Conservation (phyloP, 371 early-diverging fungal genomes). For the Mucor sp. region DNA sequence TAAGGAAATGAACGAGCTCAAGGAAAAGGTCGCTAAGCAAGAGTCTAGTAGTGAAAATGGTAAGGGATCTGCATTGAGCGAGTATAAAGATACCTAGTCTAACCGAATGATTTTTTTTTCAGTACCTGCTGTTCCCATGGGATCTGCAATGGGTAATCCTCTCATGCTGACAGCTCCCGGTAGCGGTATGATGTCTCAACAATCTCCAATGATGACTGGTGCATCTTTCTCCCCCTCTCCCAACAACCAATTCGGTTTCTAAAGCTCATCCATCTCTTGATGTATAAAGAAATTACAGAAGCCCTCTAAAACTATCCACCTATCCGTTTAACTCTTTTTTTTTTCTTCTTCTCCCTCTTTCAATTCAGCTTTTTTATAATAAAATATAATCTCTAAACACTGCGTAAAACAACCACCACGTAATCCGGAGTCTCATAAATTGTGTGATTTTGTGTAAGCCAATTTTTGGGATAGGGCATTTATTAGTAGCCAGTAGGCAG, state of each 20-base stretch:
- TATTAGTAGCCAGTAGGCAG: background rate
- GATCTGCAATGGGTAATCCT: conserved; percentile 65
- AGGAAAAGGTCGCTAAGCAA: conserved; percentile 50
- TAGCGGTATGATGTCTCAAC: conserved; percentile 39
- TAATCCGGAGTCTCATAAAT: background rate
- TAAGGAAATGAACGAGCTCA: conserved; percentile 54
- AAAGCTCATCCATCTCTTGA: background rate
- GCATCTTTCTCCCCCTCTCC: conserved; percentile 30
- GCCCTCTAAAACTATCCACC: background rate
- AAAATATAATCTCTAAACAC: background rate
- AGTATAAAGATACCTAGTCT: too few relatives aligned
- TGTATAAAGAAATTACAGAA: background rate
- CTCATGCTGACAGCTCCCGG: conserved; percentile 63
- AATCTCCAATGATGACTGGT: conserved; percentile 51
- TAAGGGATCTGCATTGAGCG: conserved; percentile 10
- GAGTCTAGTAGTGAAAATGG: conserved; percentile 36
- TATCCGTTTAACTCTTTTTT: background rate
- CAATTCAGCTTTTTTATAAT: background rate
- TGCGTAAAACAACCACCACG: background rate
- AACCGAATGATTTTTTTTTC: too few relatives aligned
- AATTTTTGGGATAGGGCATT: background rate
- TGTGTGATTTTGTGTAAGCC: background rate
- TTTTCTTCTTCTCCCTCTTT: background rate
- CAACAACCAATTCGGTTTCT: conserved; percentile 22
- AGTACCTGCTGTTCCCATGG: conserved; percentile 35